Base-by-base conservation (phyloP, 371 early-diverging fungal species). In the Mortierella sp. region DNA sequence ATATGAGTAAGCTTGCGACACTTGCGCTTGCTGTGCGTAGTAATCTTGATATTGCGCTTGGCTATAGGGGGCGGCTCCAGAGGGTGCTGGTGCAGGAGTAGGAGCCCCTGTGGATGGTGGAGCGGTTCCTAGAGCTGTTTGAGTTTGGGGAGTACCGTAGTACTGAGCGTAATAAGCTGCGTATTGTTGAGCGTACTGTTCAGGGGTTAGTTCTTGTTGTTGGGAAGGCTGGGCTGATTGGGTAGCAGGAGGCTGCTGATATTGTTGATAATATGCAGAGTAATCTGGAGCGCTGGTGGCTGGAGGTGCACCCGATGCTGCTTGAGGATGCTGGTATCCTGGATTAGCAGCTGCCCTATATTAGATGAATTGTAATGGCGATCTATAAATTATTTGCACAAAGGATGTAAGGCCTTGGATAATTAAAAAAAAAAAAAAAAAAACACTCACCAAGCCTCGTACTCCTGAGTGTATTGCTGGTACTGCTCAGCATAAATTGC, bases 91-190 rank as follows among this genome's bases (percentile, higher is more conserved):
- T 1, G 66, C 26, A 28, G 60, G 6, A 19, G 77, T 40, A 22
- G 49, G 34, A 28, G 64, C 40, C 22, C 53, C 28, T 23, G 63
- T 15, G 15, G 70, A 17, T 15, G 78, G 19, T 31, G 66, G 63
- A 2, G 53, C 67, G 19, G 49, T n/a, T 23, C 49, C 49, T 49
- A 10, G 23, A 53, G 53, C 53, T 26, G 53, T 15, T 53, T 28
- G 53, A 28, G 53, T 28, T 53, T 53, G 53, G 15, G 47, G 73
- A 12, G 61, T 72, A 72, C 10, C 70, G 28, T 53, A 72, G 66
- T 72, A 79, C 60, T 73, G 79, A 26, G 79, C 70, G 70, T 79
- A 79, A 49, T 79, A 79, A 3, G 78, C 73, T 40, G 76, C 67
- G 68, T 71, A 76, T 56, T 76, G 76, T 42, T 71, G 76, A 5